Evolutionary conservation across 106 monocot genomes (phyloP).

Genomic region (Acanthochlamys bracteata): DNA sequence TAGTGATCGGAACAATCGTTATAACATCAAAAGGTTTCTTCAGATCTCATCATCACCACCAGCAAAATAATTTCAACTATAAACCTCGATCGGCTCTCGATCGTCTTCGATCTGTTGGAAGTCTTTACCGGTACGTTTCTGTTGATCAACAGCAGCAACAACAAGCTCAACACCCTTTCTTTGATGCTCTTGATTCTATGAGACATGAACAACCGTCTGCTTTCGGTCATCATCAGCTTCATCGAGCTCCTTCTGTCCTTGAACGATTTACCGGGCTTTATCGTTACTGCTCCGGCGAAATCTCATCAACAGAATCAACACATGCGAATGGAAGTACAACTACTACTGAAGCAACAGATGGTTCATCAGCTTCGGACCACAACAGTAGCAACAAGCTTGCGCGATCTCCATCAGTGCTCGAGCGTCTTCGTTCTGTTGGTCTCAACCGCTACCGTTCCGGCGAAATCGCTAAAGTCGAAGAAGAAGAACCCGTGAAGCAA

Average conservation of each 20-base stretch:
- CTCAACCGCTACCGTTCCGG: conserved; percentile 17
- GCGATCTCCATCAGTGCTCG: conserved; percentile 15
- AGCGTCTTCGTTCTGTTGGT: conserved; percentile 12
- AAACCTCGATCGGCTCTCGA: neutral
- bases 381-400: neutral
- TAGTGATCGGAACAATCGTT: conserved; percentile 35
- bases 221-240: too few species aligned
- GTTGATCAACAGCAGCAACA: neutral
- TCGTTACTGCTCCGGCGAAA: too few species aligned
- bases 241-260: neutral
- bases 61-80: neutral
- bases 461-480: neutral
- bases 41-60: neutral
- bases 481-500: neutral
- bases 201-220: too few species aligned
- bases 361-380: too few species aligned
- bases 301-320: too few species aligned
- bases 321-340: neutral
- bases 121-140: neutral
- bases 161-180: too few species aligned
- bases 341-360: neutral
- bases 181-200: too few species aligned
- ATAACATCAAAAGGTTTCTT: conserved; percentile 15
- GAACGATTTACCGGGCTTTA: neutral
- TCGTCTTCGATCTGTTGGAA: neutral